Conservation (phyloP, 106 monocot genomes). For the Agapanthus africanus region DNA sequence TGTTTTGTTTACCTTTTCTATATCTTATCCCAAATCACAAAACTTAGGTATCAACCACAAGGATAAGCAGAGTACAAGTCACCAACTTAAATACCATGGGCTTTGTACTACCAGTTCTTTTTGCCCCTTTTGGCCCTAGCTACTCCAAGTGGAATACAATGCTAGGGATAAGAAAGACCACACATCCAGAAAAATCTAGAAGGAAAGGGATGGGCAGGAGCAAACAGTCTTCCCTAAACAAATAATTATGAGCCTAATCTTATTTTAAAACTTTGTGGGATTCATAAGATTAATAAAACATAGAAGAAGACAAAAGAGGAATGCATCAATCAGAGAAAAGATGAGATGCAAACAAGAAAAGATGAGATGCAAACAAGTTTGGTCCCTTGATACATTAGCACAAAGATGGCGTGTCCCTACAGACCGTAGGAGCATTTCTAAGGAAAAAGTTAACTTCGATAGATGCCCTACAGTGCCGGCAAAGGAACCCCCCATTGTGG, state of each 20-base stretch:
- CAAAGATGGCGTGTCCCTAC: too few relatives aligned
- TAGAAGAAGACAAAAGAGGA: neutral
- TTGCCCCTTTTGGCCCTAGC: slow-evolving; percentile 2
- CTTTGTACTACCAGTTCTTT: slow-evolving; percentile 4
- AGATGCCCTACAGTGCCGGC: too few relatives aligned
- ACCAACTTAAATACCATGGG: neutral
- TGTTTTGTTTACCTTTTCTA: neutral
- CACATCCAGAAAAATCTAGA: neutral
- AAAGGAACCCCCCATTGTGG: too few relatives aligned
- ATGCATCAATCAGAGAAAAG: too few relatives aligned
- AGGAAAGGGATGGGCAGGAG: neutral
- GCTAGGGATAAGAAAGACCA: neutral
- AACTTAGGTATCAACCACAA: neutral
- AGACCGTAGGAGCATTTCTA: too few relatives aligned
- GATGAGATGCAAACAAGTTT: neutral
- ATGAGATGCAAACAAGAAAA: too few relatives aligned
- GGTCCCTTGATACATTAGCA: too few relatives aligned
- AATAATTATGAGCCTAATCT: too few relatives aligned
- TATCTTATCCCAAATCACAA: slow-evolving; percentile 6
- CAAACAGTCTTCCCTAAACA: neutral
- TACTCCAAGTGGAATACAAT: slow-evolving; percentile 1
- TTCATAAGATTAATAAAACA: neutral
- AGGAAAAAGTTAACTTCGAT: too few relatives aligned
- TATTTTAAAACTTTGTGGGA: neutral
- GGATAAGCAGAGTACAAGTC: slow-evolving; percentile 1